Conservation (phyloP, 768 basidiomycete species). For the Suillus cothurnatus region DNA sequence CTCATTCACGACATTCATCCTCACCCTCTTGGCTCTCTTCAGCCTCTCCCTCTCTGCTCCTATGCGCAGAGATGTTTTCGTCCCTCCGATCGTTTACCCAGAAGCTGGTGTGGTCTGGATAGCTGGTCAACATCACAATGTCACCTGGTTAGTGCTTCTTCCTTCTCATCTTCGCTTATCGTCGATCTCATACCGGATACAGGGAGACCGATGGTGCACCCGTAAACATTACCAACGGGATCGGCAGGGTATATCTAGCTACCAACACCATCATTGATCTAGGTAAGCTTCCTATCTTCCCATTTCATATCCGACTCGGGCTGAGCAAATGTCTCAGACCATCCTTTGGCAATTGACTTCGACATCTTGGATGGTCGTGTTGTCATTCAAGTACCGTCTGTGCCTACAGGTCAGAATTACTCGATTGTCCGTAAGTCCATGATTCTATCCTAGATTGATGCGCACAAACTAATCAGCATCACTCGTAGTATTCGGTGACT, state of each 20-base stretch:
- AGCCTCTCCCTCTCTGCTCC: slow-evolving; percentile 16
- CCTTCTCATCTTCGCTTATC: not conserved
- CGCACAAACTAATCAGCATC: slow-evolving; percentile 9
- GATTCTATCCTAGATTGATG: not conserved
- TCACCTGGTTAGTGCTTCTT: slow-evolving; percentile 31
- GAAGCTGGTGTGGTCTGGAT: slow-evolving; percentile 24
- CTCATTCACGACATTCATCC: slow-evolving; percentile 18
- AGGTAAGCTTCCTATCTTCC: slow-evolving; percentile 21
- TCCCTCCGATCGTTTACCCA: slow-evolving; percentile 29
- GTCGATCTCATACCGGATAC: slow-evolving; percentile 1
- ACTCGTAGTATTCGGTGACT: slow-evolving; percentile 35
- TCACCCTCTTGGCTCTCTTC: slow-evolving; percentile 19
- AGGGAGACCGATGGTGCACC: slow-evolving; percentile 36
- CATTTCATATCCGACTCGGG: not conserved
- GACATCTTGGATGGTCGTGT: slow-evolving; percentile 30
- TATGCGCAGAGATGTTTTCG: slow-evolving; percentile 25
- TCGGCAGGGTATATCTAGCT: slow-evolving; percentile 32
- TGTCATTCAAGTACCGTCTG: slow-evolving; percentile 30
- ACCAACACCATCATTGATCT: slow-evolving; percentile 21
- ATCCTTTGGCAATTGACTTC: slow-evolving; percentile 29
- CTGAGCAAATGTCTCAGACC: slow-evolving; percentile 20
- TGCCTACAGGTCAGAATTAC: slow-evolving; percentile 33
- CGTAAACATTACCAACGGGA: slow-evolving; percentile 33
- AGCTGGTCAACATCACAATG: slow-evolving; percentile 21
- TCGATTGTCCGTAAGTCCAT: slow-evolving; percentile 32